These are phyloP conservation scores for Musa itinerans DNA, from an alignment of 176 grass and related monocot species.

Conservation along the genomic window DNA sequence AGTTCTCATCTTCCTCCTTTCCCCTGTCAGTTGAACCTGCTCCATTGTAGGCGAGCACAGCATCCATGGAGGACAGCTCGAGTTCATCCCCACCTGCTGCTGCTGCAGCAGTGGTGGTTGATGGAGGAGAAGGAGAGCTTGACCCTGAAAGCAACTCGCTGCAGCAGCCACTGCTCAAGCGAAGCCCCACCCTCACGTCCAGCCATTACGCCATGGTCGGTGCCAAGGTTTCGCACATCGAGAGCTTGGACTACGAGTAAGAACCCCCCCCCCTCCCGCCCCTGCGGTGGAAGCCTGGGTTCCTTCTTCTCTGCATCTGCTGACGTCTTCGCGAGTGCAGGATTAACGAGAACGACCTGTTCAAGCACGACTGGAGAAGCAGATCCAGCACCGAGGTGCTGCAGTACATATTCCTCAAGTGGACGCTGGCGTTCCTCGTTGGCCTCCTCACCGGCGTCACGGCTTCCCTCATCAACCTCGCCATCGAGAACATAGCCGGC, in stretches of 20 bases:
- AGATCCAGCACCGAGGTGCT: slow-evolving; percentile 77
- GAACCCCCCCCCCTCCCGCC: neutral
- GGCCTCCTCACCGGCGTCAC: slow-evolving; percentile 80
- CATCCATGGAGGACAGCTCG: neutral
- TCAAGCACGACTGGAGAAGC: slow-evolving; percentile 97
- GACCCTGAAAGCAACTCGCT: slow-evolving; percentile 32
- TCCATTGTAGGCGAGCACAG: neutral
- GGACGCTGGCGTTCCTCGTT: slow-evolving; percentile 78
- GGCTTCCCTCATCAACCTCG: slow-evolving; percentile 82
- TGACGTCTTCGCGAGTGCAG: slow-evolving; percentile 20
- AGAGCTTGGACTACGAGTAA: slow-evolving; percentile 97
- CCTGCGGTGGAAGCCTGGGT: neutral
- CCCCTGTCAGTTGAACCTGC: neutral
- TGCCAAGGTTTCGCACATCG: slow-evolving; percentile 89
- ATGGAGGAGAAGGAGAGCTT: slow-evolving; percentile 11
- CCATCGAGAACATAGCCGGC: slow-evolving; percentile 94
- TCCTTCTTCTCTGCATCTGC: neutral
- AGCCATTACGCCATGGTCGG: slow-evolving; percentile 87
- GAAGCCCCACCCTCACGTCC: slow-evolving; percentile 51
- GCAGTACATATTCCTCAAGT: slow-evolving; percentile 86
- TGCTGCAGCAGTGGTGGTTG: neutral
- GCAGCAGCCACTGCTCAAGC: slow-evolving; percentile 58
- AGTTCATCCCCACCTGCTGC: neutral
- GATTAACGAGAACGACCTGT: slow-evolving; percentile 90
- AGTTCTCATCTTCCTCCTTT: neutral